These are phyloP conservation scores for Suhomyces guaymorum DNA, from an alignment of 1,139 yeast genomes.

Conservation along the genomic window DNA sequence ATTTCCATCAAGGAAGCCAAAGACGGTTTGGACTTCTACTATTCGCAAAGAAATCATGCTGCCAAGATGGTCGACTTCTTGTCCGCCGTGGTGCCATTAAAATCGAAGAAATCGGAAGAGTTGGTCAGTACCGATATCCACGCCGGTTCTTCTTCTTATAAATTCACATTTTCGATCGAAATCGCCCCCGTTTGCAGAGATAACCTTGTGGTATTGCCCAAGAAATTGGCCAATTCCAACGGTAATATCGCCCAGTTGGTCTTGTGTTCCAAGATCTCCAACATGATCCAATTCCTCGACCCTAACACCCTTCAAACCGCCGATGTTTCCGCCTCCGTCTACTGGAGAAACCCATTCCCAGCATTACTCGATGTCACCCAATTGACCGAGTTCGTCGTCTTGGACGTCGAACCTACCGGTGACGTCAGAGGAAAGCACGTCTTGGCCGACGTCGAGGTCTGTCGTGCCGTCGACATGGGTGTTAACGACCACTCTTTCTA, in stretches of 20 bases:
- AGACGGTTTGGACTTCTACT: constrained; percentile 95
- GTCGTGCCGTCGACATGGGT: constrained; percentile 84
- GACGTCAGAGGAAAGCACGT: constrained; percentile 77
- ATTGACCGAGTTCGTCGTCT: constrained; percentile 82
- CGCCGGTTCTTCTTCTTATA: constrained; percentile 82
- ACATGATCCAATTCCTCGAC: constrained; percentile 82
- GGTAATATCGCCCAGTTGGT: constrained; percentile 86
- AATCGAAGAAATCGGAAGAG: constrained; percentile 84
- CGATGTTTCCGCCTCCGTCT: constrained; percentile 72
- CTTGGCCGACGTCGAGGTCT: constrained; percentile 85
- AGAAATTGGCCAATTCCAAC: constrained; percentile 75
- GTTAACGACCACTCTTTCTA: constrained; percentile 77
- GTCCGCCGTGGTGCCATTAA: constrained; percentile 83
- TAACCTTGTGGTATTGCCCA: constrained; percentile 88
- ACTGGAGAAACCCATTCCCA: constrained; percentile 85
- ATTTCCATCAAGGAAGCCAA: constrained; percentile 88
- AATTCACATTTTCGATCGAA: constrained; percentile 90
- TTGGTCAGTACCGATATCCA: constrained; percentile 91
- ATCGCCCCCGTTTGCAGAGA: constrained; percentile 98
- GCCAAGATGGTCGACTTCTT: constrained; percentile 91
- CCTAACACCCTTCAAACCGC: constrained; percentile 79
- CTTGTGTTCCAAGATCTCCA: constrained; percentile 79
- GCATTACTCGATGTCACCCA: constrained; percentile 76
- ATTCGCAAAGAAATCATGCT: constrained; percentile 87
- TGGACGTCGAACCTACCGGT: constrained; percentile 95